Conservation (phyloP, 352 stramenopile genomes). For the Hyaloperonospora arabidopsidis region DNA sequence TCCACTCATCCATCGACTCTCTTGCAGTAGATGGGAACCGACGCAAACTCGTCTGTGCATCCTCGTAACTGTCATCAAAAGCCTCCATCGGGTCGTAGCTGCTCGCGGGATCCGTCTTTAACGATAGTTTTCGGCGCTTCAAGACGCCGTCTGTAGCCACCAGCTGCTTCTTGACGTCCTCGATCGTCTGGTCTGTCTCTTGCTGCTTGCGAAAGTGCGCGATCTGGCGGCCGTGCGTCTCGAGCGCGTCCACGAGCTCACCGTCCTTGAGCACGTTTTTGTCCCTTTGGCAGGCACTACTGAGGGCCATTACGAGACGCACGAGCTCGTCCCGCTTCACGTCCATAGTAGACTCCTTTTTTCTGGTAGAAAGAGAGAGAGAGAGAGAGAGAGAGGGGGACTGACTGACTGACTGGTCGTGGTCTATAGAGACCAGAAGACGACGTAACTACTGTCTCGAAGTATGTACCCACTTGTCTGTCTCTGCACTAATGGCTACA, state of each 20-base stretch:
- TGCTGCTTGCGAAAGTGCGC: constrained; percentile 33
- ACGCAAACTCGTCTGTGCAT: constrained; percentile 10
- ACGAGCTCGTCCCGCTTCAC: constrained; percentile 29
- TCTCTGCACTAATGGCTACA: too few relatives aligned
- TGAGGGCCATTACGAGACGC: constrained; percentile 51
- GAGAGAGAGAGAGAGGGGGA: constrained; percentile 2
- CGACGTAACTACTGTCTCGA: too few relatives aligned
- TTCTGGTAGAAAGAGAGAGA: constrained; percentile 7
- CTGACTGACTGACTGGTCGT: too few relatives aligned
- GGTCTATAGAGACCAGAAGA: too few relatives aligned
- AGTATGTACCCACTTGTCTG: too few relatives aligned
- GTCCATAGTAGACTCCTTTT: constrained; percentile 18
- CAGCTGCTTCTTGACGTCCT: constrained; percentile 35
- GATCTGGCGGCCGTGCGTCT: constrained; percentile 49
- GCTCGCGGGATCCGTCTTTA: constrained; percentile 14
- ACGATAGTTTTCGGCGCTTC: constrained; percentile 45
- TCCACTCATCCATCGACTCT: constrained; percentile 27
- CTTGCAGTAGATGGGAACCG: constrained; percentile 31
- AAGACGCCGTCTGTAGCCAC: constrained; percentile 11
- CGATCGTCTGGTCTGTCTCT: constrained; percentile 31
- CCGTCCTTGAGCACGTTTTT: constrained; percentile 59
- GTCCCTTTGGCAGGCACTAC: constrained; percentile 48
- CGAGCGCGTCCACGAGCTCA: constrained; percentile 54
- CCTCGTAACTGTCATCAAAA: constrained; percentile 8
- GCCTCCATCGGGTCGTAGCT: constrained; percentile 7